Base-by-base conservation (phyloP, 2,329 filamentous ascomycete species). In the Botrytis cinerea region DNA sequence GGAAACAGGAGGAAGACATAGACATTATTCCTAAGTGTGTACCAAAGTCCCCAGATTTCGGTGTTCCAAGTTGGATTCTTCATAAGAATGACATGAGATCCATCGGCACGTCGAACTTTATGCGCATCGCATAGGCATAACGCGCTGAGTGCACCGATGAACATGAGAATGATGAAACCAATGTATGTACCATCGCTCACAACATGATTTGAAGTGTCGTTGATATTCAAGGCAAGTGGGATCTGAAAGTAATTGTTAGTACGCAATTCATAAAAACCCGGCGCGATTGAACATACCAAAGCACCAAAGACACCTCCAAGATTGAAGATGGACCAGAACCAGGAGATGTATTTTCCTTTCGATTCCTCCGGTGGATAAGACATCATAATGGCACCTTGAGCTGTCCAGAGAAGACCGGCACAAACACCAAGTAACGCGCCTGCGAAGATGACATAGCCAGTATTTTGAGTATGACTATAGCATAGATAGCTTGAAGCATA, bases 271-370 rank as follows among this genome's bases (percentile, higher is more conserved):
- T 54, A 4, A 1, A 28, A 6, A 14, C 7, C n/a, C 4, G 20
- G n/a, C 16, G 38, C 14, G 16, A 16, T 32, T 43, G 9, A 40
- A 79, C 82, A 75, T 78, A 85, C 83, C 77, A 90, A 82, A 79
- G 91, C 90, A 76, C 94, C 94, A 81, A 97, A 93, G 74, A 97
- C 94, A 79, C 90, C 93, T 78, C 94, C 94, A 72, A 94, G 82
- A 83, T 97, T 97, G 87, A 97, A 97, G 79, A 97, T 96, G 82
- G 94, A 90, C 94, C 94, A 97, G 84, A 97, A 97, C 84, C 90
- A 91, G 73, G 92, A 92, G 81, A 97, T 96, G 81, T 93, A 97
- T 74, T 91, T 90, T 61, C 94, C 94, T 86, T 97, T 97, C 76
- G 89, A 88, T 51, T 89, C 82, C 83, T 97, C 94, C 18, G 88